These are phyloP conservation scores for Ophiocordyceps australis DNA, from an alignment of 2,329 filamentous ascomycete genomes.

Conservation along the genomic window DNA sequence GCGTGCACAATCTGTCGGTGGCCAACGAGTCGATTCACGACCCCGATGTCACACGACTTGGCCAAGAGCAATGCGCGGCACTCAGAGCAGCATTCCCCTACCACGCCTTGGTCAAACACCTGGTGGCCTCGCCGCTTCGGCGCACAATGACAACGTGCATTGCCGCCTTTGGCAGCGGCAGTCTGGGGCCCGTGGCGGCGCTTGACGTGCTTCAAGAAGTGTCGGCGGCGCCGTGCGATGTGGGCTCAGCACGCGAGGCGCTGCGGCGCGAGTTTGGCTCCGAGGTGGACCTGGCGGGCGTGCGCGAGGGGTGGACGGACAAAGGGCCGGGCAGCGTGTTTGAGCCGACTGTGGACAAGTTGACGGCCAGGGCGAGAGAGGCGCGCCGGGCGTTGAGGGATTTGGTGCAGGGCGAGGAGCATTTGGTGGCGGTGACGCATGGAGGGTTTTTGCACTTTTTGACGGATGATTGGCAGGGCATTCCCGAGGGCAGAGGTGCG, in stretches of 20 bases:
- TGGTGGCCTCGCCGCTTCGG: constrained; percentile 64
- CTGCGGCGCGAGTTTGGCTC: constrained; percentile 42
- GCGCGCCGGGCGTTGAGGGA: constrained; percentile 40
- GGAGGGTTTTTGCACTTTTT: constrained; percentile 74
- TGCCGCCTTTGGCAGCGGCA: constrained; percentile 41
- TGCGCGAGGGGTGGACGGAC: constrained; percentile 52
- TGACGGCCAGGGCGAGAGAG: constrained; percentile 41
- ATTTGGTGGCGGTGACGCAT: constrained; percentile 65
- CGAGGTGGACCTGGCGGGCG: constrained; percentile 42
- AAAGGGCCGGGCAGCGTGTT: constrained; percentile 32
- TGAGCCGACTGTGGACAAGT: constrained; percentile 27
- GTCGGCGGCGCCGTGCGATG: constrained; percentile 57
- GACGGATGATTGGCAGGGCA: constrained; percentile 62
- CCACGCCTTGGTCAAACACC: constrained; percentile 45
- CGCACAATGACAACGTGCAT: constrained; percentile 68
- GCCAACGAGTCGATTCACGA: constrained; percentile 61
- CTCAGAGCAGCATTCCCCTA: constrained; percentile 46
- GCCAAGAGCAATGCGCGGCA: constrained; percentile 51
- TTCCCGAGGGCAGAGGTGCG: constrained; percentile 21
- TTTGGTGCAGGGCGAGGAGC: constrained; percentile 24
- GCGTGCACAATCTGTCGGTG: constrained; percentile 59
- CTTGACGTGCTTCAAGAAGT: constrained; percentile 69
- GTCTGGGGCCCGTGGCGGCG: constrained; percentile 34
- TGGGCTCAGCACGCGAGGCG: constrained; percentile 35
- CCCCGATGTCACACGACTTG: constrained; percentile 59